Conservation (phyloP, 306 rosid species). For the Coriaria nepalensis region DNA sequence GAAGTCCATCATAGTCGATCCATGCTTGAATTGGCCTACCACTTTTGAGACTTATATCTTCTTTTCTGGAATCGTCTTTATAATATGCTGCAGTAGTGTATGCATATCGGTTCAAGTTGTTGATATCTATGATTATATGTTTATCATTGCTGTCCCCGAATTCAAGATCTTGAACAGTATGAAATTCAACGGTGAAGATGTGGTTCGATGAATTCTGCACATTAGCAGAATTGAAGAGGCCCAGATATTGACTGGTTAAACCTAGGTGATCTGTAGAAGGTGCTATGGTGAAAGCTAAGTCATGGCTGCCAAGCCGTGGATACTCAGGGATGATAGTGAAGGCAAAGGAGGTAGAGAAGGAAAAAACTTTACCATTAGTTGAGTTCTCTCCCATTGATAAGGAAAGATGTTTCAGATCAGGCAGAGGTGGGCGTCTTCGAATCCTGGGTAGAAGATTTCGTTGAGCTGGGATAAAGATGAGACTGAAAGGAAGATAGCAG, state of each 20-base stretch:
- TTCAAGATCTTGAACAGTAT: not conserved
- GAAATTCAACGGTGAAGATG: constrained; percentile 16
- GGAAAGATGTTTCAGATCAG: constrained; percentile 4
- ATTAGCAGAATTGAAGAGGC: constrained; percentile 2
- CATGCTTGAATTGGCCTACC: constrained; percentile 6
- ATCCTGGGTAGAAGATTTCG: constrained; percentile 7
- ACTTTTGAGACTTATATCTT: not conserved
- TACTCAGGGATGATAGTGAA: constrained; percentile 2
- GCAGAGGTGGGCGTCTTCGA: not conserved
- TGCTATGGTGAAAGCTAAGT: constrained; percentile 8
- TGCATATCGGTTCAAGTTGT: not conserved
- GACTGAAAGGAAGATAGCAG: not conserved
- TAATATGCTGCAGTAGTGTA: constrained; percentile 6
- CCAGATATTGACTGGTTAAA: not conserved
- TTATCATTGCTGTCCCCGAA: constrained; percentile 6
- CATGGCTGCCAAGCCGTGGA: constrained; percentile 6
- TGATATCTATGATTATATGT: constrained; percentile 17
- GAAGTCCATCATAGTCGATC: constrained; percentile 10
- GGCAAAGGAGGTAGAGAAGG: constrained; percentile 13
- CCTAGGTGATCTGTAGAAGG: constrained; percentile 6
- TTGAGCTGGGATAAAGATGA: not conserved
- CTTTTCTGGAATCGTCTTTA: not conserved
- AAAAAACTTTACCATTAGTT: not conserved
- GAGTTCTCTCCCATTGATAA: constrained; percentile 12
- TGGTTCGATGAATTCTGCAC: not conserved